Evolutionary conservation across 2,329 filamentous ascomycete genomes (phyloP), one percentile per base, ranked within the genome.

Genomic region (Westerdykella sp.): DNA sequence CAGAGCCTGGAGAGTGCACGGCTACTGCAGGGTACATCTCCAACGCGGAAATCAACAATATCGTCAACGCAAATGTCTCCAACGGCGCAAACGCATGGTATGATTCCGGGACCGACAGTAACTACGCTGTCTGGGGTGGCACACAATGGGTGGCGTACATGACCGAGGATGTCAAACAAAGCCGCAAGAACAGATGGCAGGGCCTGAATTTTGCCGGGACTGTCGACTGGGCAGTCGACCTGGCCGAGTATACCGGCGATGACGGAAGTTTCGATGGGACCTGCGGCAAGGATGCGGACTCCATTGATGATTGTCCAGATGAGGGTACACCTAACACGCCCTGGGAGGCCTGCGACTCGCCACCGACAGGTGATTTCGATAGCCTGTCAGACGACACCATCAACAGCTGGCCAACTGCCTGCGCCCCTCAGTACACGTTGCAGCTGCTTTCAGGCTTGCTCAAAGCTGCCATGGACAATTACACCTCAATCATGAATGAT

Each of bases 201-300:
- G 21, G 40, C 1, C 18, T 21, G 4, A 62, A 63, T 43, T 63
- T 66, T 45, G 57, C 47, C 9, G 66, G 67, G 6, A 60, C 46
- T 3, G 51, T 51, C 2, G 66, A 69, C 45, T 70, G 66, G 68
- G 66, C 67, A 5, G 47, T 65, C 9, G 67, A 70, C 30, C 22
- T 55, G 12, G 18, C 18, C 6, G 18, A 21, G 18, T 21, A 21
- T 21, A 21, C 18, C 18, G 18, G 18, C 18, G 18, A 21, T 21
- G 18, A 21, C 40, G 49, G 37, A 28, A 41, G 12, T 40, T 35
- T 9, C n/a, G 14, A 15, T 41, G 38, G 31, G 13, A 32, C 11
- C 13, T 30, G 25, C 30, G 42, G 23, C n/a, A 16, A 18, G 25
- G 42, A 41, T 31, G 37, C 35, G 13, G n/a, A 15, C 14, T 37